Evolutionary conservation across 352 stramenopile species (phyloP).

Genomic region (Globisporangium iwayamae): DNA sequence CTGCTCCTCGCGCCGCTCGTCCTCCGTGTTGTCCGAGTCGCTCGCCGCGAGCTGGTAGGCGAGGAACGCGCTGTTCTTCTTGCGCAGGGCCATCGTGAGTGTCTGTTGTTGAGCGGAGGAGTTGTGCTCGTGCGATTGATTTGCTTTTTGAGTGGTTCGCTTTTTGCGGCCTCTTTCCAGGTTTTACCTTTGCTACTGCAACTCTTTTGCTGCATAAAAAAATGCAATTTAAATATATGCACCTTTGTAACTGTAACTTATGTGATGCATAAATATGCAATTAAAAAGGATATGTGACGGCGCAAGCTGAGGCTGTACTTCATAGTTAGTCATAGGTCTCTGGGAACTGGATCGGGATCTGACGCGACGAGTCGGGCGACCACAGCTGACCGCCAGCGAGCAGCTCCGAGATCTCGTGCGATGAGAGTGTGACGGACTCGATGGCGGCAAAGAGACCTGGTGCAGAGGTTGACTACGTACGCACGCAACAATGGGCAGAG

Average conservation of each 20-base stretch:
- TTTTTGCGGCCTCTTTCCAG: not conserved
- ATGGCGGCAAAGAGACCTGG: constrained; percentile 67
- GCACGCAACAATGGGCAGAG: not conserved
- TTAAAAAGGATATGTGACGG: too few relatives aligned
- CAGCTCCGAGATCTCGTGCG: constrained; percentile 63
- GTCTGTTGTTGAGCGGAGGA: not conserved
- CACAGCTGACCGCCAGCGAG: constrained; percentile 67
- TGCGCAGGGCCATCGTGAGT: constrained; percentile 14
- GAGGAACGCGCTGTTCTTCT: constrained; percentile 73
- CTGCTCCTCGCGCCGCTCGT: constrained; percentile 53
- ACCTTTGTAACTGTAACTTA: too few relatives aligned
- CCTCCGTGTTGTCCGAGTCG: constrained; percentile 48
- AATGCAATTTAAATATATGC: not conserved
- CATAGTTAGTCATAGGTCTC: constrained; percentile 62
- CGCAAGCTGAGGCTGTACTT: not conserved
- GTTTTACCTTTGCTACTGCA: not conserved
- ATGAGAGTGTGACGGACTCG: constrained; percentile 60
- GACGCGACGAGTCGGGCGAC: constrained; percentile 63
- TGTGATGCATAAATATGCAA: too few relatives aligned
- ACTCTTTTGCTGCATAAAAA: not conserved
- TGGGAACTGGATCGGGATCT: constrained; percentile 67
- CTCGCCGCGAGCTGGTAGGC: constrained; percentile 44
- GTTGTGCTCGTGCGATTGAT: not conserved
- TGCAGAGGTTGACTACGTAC: constrained; percentile 42
- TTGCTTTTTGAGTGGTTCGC: not conserved